A percentile compares a stretch with the other conserved stretches of the same genome.
These are phyloP conservation scores for Macrotyloma uniflorum DNA, from an alignment of 306 rosid genomes.

Conservation along the genomic window DNA sequence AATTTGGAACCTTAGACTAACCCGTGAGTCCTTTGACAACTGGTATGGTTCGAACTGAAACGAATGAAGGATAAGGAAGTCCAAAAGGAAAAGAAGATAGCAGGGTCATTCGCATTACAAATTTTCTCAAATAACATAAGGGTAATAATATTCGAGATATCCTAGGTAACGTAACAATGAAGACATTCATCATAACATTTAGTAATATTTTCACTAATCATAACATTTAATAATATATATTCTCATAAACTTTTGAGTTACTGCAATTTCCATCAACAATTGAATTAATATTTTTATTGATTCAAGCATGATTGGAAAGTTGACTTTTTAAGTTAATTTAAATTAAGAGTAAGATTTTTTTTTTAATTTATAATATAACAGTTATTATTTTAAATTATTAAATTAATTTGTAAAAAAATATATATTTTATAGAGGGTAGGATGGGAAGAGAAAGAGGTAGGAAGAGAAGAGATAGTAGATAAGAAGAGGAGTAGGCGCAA, in stretches of 20 bases:
- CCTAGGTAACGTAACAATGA: background rate
- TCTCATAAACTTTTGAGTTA: background rate
- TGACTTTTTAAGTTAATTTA: too few species aligned
- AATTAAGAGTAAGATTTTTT: too few species aligned
- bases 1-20: constrained; percentile 36
- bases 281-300: background rate
- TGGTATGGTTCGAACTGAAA: constrained; percentile 18
- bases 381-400: too few species aligned
- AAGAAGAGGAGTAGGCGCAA: constrained; percentile 19
- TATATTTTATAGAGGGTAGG: too few species aligned
- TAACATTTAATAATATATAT: background rate
- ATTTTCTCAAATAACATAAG: background rate
- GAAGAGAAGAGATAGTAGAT: background rate
- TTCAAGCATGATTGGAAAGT: too few species aligned
- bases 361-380: too few species aligned
- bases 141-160: background rate
- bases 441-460: background rate
- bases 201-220: background rate
- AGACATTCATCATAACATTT: background rate
- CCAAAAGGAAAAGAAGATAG: background rate
- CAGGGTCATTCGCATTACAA: constrained; percentile 17
- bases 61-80: constrained; percentile 26
- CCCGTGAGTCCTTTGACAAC: constrained; percentile 15
- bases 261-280: background rate
- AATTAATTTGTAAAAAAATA: too few species aligned